phyloP scores from a whole-genome alignment of 2,329 filamentous ascomycete genomes.

The Clonostachys chloroleuca region DNA sequence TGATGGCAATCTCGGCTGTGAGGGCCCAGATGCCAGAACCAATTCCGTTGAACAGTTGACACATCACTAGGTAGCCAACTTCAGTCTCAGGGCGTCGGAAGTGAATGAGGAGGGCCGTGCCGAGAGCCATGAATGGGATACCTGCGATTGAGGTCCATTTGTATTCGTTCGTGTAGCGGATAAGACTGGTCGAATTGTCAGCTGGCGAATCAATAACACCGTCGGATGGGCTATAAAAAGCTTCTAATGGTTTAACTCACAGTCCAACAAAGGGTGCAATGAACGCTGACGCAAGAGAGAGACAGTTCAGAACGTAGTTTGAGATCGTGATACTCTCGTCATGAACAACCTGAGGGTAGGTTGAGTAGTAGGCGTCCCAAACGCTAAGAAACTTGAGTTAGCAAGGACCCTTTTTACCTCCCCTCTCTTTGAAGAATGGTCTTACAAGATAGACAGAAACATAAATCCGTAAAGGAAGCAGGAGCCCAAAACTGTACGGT shows the following conservation, averaged over 20 bases:
- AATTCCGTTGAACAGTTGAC: slow-evolving; percentile 46
- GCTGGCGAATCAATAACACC: neutral
- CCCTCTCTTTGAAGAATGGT: slow-evolving; percentile 26
- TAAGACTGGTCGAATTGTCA: slow-evolving; percentile 15
- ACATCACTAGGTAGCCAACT: slow-evolving; percentile 41
- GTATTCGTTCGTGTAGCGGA: slow-evolving; percentile 35
- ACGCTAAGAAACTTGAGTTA: slow-evolving; percentile 9
- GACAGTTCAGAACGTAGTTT: slow-evolving; percentile 38
- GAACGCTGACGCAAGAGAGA: slow-evolving; percentile 40
- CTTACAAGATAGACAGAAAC: slow-evolving; percentile 29
- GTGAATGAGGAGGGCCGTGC: slow-evolving; percentile 30
- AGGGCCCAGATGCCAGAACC: slow-evolving; percentile 27
- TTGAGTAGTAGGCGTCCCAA: slow-evolving; percentile 46
- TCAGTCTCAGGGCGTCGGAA: slow-evolving; percentile 26
- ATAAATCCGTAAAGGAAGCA: slow-evolving; percentile 27
- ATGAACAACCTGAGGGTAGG: slow-evolving; percentile 43
- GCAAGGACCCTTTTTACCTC: slow-evolving; percentile 16
- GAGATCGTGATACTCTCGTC: slow-evolving; percentile 27
- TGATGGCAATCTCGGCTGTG: slow-evolving; percentile 46
- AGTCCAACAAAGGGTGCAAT: slow-evolving; percentile 40
- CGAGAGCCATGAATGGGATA: slow-evolving; percentile 29
- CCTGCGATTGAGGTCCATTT: slow-evolving; percentile 29
- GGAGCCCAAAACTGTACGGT: slow-evolving; percentile 40
- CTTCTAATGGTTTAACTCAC: slow-evolving; percentile 9
- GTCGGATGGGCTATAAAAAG: neutral